These are phyloP conservation scores for Tympanopsis confertula DNA, from an alignment of 2,329 filamentous ascomycete species.

Conservation along the genomic window DNA sequence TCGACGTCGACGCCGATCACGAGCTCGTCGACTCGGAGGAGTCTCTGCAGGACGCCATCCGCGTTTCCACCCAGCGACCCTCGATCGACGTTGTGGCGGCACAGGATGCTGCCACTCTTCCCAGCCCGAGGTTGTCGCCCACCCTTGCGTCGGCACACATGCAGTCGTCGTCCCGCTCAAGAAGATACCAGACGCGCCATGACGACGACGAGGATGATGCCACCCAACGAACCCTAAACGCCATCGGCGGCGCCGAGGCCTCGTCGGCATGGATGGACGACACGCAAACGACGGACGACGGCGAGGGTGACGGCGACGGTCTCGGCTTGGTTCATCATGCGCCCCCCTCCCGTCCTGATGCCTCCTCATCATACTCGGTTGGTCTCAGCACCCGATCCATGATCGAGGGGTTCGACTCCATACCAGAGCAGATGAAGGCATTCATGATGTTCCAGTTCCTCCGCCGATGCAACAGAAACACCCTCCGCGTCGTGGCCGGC, in stretches of 20 bases:
- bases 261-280: constrained; percentile 19
- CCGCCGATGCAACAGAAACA: constrained; percentile 75
- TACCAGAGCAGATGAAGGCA: constrained; percentile 83
- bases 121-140: constrained; percentile 87
- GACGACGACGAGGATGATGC: constrained; percentile 29
- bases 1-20: constrained; percentile 60
- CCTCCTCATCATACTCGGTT: constrained; percentile 22
- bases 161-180: constrained; percentile 6
- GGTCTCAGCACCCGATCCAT: constrained; percentile 75
- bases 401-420: constrained; percentile 78
- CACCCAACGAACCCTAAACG: constrained; percentile 19
- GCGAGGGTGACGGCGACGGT: constrained; percentile 14
- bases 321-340: constrained; percentile 11
- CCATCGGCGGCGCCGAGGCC: constrained; percentile 11
- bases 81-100: constrained; percentile 27
- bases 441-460: constrained; percentile 96
- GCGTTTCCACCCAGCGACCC: constrained; percentile 34
- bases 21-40: constrained; percentile 39
- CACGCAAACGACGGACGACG: constrained; percentile 26
- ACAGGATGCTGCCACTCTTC: constrained; percentile 74
- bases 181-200: constrained; percentile 20
- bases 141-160: constrained; percentile 64
- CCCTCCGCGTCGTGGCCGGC: constrained; percentile 77
- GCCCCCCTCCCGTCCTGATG: constrained; percentile 11
- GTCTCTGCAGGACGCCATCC: constrained; percentile 30